Percentiles rank a stretch among this genome's conserved stretches.
Evolutionary conservation across 805 yeast genomes (phyloP).

Genomic region (Yamadazyma olivae): DNA sequence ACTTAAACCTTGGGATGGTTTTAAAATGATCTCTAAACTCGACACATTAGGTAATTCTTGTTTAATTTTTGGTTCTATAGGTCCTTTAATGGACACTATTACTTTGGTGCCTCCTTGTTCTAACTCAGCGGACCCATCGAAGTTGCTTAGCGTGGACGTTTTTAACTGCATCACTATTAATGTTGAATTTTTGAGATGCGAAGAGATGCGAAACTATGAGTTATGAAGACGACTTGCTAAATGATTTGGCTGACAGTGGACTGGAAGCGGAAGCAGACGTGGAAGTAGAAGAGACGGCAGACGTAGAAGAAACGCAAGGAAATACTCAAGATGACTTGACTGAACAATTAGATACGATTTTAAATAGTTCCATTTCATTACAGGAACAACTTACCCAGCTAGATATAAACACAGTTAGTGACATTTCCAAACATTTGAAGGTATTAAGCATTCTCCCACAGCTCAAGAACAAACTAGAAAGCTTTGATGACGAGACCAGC

Average conservation of each 20-base stretch:
- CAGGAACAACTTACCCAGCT: conserved; percentile 9
- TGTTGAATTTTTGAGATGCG: conserved; percentile 5
- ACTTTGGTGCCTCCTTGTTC: conserved; percentile 52
- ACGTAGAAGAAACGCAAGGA: conserved; percentile 3
- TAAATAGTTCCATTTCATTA: conserved; percentile 8
- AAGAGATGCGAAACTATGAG: conserved; percentile 20
- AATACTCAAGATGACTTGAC: neutral
- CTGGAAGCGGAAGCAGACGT: conserved; percentile 8
- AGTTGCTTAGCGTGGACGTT: conserved; percentile 46
- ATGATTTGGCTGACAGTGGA: conserved; percentile 26
- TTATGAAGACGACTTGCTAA: conserved; percentile 40
- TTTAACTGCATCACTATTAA: conserved; percentile 12
- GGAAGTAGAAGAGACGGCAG: neutral
- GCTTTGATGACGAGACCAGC: conserved; percentile 21
- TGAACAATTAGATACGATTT: conserved; percentile 6
- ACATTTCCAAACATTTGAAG: conserved; percentile 19
- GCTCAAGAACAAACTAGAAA: conserved; percentile 17
- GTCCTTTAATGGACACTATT: conserved; percentile 83
- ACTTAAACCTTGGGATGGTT: conserved; percentile 77
- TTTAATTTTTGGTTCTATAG: conserved; percentile 76
- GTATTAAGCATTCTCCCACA: conserved; percentile 22
- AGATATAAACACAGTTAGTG: conserved; percentile 18
- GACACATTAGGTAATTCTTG: conserved; percentile 83
- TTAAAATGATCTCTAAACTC: conserved; percentile 70
- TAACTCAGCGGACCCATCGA: conserved; percentile 78